Conservation (phyloP, 148 eudicot genomes). For the Talinum fruticosum region DNA sequence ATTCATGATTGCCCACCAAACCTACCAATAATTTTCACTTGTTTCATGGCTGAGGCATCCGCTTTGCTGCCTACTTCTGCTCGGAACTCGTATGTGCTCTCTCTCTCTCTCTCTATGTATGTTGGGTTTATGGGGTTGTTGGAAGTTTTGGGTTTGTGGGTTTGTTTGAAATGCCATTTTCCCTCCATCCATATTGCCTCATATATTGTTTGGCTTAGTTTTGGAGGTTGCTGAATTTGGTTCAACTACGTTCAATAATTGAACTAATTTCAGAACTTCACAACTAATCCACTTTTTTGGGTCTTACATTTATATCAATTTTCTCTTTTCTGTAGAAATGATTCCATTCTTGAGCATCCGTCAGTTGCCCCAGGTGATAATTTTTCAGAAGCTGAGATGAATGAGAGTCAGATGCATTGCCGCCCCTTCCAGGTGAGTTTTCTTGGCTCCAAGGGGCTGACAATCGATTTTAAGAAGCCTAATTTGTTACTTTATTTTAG, state of each 20-base stretch:
- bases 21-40: background rate
- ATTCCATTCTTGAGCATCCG: slow-evolving; percentile 11
- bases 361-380: slow-evolving; percentile 11
- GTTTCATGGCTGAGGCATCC: slow-evolving; percentile 23
- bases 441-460: background rate
- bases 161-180: slow-evolving; percentile 21
- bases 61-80: slow-evolving; percentile 16
- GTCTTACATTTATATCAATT: background rate
- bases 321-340: slow-evolving; percentile 16
- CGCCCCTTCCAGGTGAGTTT: slow-evolving; percentile 27
- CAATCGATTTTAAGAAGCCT: background rate
- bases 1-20: slow-evolving; percentile 15
- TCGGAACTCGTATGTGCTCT: slow-evolving; percentile 25
- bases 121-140: background rate
- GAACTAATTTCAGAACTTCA: background rate
- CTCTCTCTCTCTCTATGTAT: slow-evolving; percentile 1
- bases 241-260: background rate
- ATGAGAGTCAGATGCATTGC: slow-evolving; percentile 22
- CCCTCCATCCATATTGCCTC: slow-evolving; percentile 19
- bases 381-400: slow-evolving; percentile 9
- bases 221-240: slow-evolving; percentile 10
- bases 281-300: background rate
- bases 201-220: background rate
- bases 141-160: slow-evolving; percentile 1
- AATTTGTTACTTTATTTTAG: background rate